These are phyloP conservation scores for Nitzschia sp. DNA, from an alignment of 108 stramenopile species.

Conservation along the genomic window DNA sequence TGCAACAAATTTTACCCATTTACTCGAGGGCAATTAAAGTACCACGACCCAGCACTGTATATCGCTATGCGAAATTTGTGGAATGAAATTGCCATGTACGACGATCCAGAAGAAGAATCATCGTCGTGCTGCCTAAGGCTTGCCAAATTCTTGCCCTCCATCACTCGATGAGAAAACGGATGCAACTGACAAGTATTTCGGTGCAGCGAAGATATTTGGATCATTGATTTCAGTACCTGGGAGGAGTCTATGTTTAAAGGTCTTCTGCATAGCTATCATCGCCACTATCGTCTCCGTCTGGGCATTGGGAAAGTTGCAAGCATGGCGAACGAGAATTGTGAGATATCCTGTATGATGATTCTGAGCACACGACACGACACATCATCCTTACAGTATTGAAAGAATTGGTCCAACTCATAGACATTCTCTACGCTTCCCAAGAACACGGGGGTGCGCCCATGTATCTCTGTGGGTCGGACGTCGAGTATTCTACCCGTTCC, in stretches of 20 bases:
- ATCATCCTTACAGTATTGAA: conserved; percentile 43
- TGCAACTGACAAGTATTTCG: too few species aligned
- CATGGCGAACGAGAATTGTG: too few species aligned
- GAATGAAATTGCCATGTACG: conserved; percentile 64
- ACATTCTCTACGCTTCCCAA: conserved; percentile 87
- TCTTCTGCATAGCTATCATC: too few species aligned
- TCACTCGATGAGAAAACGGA: background rate
- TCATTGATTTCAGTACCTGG: too few species aligned
- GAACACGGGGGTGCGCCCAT: conserved; percentile 89
- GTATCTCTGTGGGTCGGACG: conserved; percentile 83
- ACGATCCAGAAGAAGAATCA: conserved; percentile 43
- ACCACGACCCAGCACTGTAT: conserved; percentile 60
- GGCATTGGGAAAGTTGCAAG: too few species aligned
- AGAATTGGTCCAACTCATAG: conserved; percentile 88
- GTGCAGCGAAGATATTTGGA: too few species aligned
- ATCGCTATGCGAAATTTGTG: conserved; percentile 56
- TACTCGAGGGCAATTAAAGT: conserved; percentile 69
- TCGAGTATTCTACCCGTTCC: conserved; percentile 85
- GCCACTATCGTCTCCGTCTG: too few species aligned
- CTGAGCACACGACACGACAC: too few species aligned
- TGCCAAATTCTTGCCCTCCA: background rate
- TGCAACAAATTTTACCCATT: conserved; percentile 91
- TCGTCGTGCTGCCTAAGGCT: background rate
- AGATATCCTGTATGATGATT: too few species aligned
- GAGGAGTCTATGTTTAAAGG: too few species aligned